phyloP scores from a whole-genome alignment of 2,329 filamentous ascomycete species.

The Trichocomaceae sp. region DNA sequence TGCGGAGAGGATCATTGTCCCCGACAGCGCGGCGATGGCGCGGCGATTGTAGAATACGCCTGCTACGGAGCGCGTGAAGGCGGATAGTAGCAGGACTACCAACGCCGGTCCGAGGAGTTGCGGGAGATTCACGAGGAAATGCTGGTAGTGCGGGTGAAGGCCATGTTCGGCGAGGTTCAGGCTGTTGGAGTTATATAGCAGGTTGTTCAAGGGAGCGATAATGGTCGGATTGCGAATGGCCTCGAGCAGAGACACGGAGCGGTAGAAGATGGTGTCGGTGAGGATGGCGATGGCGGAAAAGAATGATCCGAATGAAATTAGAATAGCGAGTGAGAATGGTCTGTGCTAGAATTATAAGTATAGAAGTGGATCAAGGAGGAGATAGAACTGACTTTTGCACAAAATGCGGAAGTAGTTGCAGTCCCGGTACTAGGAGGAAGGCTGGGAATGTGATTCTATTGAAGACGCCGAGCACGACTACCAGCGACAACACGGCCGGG shows the following conservation, averaged over 20 bases:
- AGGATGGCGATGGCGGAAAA: conserved; percentile 68
- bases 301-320: conserved; percentile 58
- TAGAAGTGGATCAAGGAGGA: background rate
- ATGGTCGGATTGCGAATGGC: conserved; percentile 56
- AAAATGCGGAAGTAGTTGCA: conserved; percentile 81
- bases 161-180: conserved; percentile 69
- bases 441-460: conserved; percentile 97
- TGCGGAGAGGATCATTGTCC: conserved; percentile 38
- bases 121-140: conserved; percentile 64
- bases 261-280: conserved; percentile 81
- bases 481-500: conserved; percentile 69
- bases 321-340: conserved; percentile 54
- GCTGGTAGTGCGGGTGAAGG: conserved; percentile 72
- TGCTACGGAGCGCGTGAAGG: conserved; percentile 41
- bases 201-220: conserved; percentile 65
- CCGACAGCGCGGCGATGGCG: conserved; percentile 39
- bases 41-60: conserved; percentile 34
- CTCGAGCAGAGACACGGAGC: conserved; percentile 30
- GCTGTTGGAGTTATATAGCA: conserved; percentile 65
- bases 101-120: conserved; percentile 66
- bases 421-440: conserved; percentile 75
- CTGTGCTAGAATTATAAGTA: conserved; percentile 37
- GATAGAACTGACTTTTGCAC: conserved; percentile 58
- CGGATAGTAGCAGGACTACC: conserved; percentile 41
- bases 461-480: conserved; percentile 80